Evolutionary conservation across 345 rosid genomes (phyloP).

Genomic region (Aethionema arabicum): DNA sequence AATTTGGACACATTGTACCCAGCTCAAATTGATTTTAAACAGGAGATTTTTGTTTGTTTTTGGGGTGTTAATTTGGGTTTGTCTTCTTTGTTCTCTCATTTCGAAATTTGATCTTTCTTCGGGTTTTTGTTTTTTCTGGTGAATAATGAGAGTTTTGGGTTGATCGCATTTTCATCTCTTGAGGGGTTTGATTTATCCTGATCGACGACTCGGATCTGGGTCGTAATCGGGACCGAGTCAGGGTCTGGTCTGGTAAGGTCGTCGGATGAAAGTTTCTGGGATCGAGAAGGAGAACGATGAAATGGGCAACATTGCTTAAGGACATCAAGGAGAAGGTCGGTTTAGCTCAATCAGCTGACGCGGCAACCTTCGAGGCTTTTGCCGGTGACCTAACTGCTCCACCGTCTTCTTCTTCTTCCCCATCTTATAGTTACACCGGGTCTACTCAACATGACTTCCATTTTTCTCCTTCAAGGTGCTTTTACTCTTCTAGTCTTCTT

Average conservation of each 20-base stretch:
- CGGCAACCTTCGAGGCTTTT: constrained; percentile 39
- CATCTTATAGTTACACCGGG: constrained; percentile 40
- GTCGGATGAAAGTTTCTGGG: constrained; percentile 48
- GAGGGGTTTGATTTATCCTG: constrained; percentile 18
- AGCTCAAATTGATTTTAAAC: constrained; percentile 30
- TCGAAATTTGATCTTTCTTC: neutral
- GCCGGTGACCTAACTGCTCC: constrained; percentile 54
- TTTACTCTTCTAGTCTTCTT: constrained; percentile 14
- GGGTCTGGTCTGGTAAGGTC: constrained; percentile 44
- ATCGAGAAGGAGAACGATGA: constrained; percentile 69
- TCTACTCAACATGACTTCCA: constrained; percentile 40
- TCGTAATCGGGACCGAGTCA: constrained; percentile 32
- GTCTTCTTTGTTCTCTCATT: constrained; percentile 13
- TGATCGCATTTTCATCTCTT: constrained; percentile 27
- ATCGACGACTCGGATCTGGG: constrained; percentile 44
- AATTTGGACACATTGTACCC: constrained; percentile 31
- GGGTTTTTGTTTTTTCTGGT: constrained; percentile 6
- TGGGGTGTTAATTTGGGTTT: neutral
- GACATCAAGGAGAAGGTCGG: constrained; percentile 98
- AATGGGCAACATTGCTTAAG: constrained; percentile 98
- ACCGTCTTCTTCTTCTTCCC: constrained; percentile 46
- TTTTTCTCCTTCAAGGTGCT: constrained; percentile 70
- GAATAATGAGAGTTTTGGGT: constrained; percentile 30
- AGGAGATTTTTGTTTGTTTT: neutral
- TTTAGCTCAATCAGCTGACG: constrained; percentile 68